Base-by-base conservation (phyloP, 352 stramenopile genomes). In the Globisporangium parvum region DNA sequence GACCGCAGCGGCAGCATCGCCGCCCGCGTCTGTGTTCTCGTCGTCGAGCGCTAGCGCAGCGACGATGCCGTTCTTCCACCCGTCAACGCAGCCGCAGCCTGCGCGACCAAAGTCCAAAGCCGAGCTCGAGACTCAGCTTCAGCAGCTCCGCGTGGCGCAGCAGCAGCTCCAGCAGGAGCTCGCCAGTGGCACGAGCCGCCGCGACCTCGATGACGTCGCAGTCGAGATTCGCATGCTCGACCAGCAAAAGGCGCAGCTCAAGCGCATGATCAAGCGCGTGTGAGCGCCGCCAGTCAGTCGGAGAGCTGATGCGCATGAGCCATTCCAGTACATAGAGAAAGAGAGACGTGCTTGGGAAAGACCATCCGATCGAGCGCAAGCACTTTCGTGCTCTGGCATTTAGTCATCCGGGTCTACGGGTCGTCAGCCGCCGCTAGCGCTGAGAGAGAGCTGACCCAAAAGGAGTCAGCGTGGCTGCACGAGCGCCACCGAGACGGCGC, bases 401-500 rank as follows among this genome's bases (percentile, higher is more conserved):
- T 9, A 42, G 3, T 42, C 37, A 31, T 31, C 14, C 37, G 9
- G 11, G 17, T 42, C 37, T 2, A 42, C 14, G 11, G 37, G 17
- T 42, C 37, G n/a, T n/a, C n/a, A n/a, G n/a, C n/a, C 14, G 14
- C 14, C 17, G 11, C 11, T 9, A n/a, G 37, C 6, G 26, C 26
- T 42, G n/a, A n/a, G n/a, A n/a, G n/a, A 42, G 17, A 42, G 17
- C 37, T 42, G 37, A 42, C 12, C 11, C 37, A 42, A 6, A 18
- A 44, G 39, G 18, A 5, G 39, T 51, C 18, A 51, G 28, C 2
- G 33, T 11, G 28, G 28, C 6, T 14, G 14, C 14, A 65, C 69
- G 4, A 82, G 53, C 12, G 71, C 83, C 39, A 91, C 66, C 9
- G 83, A 93, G 35, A 87, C 79, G 14, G 83, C 83, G 3, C 83